Evolutionary conservation across 225 moss, liverwort and hornwort species (phyloP), one percentile per base, ranked within the genome.

Genomic region (Asterella californica): DNA sequence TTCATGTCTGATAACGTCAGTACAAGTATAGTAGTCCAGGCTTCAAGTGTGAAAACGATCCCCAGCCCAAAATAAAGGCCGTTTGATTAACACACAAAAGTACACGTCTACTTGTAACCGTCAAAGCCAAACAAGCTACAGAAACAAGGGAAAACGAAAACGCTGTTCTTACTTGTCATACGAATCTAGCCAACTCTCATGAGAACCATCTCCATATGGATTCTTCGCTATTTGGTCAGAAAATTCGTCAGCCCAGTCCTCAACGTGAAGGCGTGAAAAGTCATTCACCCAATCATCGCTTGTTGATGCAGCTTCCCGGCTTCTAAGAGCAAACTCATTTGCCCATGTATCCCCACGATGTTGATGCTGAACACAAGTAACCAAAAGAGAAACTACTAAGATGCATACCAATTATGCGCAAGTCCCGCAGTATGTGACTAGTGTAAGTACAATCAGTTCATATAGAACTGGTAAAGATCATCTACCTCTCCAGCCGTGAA

Each of bases 231-330:
- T 79, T 87, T 92, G 88, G 11, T 90, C 89, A 52, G 92, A 82
- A 87, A 83, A 95, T 77, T 95, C 95, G 82, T 95, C 93, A 66
- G 91, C 93, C 96, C 96, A 96, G 83, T 91, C 91, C 85, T 90
- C 91, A 50, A 92, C 91, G 77, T 92, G 86, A 15, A 95, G 87
- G 60, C 83, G 91, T 69, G 94, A 88, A 76, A 93, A 93, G 74
- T 99, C 99, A 72, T 93, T 95, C 75, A 92, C 92, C 95, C 92
- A 95, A 62, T 83, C 87, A 81, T 93, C 93, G 48, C 86, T 86
- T 61, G 89, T 87, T 55, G 85, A 83, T 19, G 52, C 63, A 71
- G 75, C 72, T 79, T 83, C 89, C 67, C 85, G 88, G 78, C 74
- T 81, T 52, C 75, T 72, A 9, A 79, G 87, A 76, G 82, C 88